These are phyloP conservation scores for Ceratonia siliqua DNA, from an alignment of 306 rosid species.

Conservation along the genomic window DNA sequence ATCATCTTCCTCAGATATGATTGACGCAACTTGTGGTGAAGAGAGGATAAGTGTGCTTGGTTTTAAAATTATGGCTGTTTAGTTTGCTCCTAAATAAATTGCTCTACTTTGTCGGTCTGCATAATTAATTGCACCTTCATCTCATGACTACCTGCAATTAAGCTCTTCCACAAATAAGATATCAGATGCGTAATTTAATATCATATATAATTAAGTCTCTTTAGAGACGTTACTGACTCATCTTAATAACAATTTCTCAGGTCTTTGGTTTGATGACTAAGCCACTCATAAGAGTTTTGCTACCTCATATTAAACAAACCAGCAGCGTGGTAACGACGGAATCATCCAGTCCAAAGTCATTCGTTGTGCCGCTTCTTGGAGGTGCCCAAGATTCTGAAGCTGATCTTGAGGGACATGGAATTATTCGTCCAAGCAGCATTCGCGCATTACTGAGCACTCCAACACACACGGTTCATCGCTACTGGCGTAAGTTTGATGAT, in stretches of 20 bases:
- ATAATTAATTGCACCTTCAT: neutral
- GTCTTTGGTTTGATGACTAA: slow-evolving; percentile 92
- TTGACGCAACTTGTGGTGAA: neutral
- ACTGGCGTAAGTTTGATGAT: slow-evolving; percentile 92
- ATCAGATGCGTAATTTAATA: neutral
- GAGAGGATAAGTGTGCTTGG: neutral
- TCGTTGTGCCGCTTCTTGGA: slow-evolving; percentile 65
- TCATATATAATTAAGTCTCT: neutral
- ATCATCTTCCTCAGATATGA: neutral
- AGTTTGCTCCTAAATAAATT: neutral
- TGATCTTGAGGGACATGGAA: slow-evolving; percentile 42
- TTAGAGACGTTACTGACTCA: slow-evolving; percentile 25
- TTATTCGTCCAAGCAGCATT: slow-evolving; percentile 55
- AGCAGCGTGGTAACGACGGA: slow-evolving; percentile 58
- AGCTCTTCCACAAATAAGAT: neutral
- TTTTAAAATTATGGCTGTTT: neutral
- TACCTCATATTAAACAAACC: slow-evolving; percentile 58
- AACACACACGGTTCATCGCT: slow-evolving; percentile 87
- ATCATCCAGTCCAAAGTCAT: slow-evolving; percentile 59
- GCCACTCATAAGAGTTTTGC: slow-evolving; percentile 78
- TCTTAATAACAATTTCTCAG: slow-evolving; percentile 44
- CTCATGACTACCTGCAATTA: neutral
- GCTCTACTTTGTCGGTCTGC: neutral
- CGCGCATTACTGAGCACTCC: slow-evolving; percentile 78
- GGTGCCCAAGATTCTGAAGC: slow-evolving; percentile 69